Evolutionary conservation across 2,329 filamentous ascomycete species (phyloP).

Genomic region (Pleomassaria siparia): DNA sequence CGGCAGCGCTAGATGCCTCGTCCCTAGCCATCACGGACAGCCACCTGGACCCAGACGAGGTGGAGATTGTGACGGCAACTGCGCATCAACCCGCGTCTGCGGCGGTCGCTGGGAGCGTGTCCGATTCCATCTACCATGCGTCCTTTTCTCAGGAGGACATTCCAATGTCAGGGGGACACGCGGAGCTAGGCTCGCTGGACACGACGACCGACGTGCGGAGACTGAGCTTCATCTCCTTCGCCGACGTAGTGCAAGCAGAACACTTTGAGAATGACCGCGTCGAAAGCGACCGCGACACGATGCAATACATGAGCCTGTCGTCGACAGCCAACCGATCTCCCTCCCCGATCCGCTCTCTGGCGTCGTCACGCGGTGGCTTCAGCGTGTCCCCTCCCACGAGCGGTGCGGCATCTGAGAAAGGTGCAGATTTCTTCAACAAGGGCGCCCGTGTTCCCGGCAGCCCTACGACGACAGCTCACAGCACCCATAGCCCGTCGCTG

Average conservation of each 20-base stretch:
- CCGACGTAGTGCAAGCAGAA: slow-evolving; percentile 88
- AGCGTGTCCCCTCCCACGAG: slow-evolving; percentile 75
- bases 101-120: slow-evolving; percentile 53
- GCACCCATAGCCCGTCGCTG: slow-evolving; percentile 56
- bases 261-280: slow-evolving; percentile 68
- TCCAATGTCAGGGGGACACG: slow-evolving; percentile 17
- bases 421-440: slow-evolving; percentile 65
- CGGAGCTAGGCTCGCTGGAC: slow-evolving; percentile 61
- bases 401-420: slow-evolving; percentile 73
- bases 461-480: slow-evolving; percentile 47
- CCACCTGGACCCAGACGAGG: slow-evolving; percentile 79
- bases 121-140: slow-evolving; percentile 38
- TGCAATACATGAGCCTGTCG: slow-evolving; percentile 68
- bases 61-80: slow-evolving; percentile 88
- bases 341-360: slow-evolving; percentile 77
- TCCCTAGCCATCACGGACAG: slow-evolving; percentile 89
- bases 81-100: slow-evolving; percentile 78
- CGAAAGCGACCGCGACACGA: slow-evolving; percentile 67
- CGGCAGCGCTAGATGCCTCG: slow-evolving; percentile 85
- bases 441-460: slow-evolving; percentile 62
- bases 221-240: slow-evolving; percentile 94
- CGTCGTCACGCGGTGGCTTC: slow-evolving; percentile 69
- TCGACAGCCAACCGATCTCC: slow-evolving; percentile 68
- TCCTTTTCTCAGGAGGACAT: slow-evolving; percentile 35
- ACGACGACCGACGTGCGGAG: slow-evolving; percentile 74